Evolutionary conservation across 1,139 yeast genomes (phyloP).

Genomic region (Yamadazyma taylorii): DNA sequence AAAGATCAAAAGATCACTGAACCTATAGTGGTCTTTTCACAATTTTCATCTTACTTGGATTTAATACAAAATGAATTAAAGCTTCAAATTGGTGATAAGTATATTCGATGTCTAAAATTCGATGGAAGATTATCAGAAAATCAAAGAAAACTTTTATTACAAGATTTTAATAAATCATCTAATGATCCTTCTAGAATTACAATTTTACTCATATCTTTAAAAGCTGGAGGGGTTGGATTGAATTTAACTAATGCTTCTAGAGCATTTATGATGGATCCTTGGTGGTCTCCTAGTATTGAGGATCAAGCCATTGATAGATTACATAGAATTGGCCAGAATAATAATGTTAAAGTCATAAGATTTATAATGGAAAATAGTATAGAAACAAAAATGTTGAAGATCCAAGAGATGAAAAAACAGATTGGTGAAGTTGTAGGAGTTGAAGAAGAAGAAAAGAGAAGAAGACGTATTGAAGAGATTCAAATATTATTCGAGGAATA

Average conservation of each 20-base stretch:
- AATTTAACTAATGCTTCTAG: slow-evolving; percentile 83
- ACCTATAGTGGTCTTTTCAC: slow-evolving; percentile 87
- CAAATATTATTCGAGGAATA: slow-evolving; percentile 67
- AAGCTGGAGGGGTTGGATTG: slow-evolving; percentile 96
- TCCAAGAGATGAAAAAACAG: slow-evolving; percentile 83
- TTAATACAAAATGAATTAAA: slow-evolving; percentile 64
- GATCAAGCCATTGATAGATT: slow-evolving; percentile 94
- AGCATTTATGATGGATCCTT: slow-evolving; percentile 95
- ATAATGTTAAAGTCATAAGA: slow-evolving; percentile 70
- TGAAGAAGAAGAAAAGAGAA: slow-evolving; percentile 73
- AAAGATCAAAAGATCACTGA: slow-evolving; percentile 59
- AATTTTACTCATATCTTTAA: slow-evolving; percentile 70
- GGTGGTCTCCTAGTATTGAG: slow-evolving; percentile 97
- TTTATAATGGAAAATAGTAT: slow-evolving; percentile 82
- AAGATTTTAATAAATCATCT: slow-evolving; percentile 45
- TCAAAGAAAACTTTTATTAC: slow-evolving; percentile 63
- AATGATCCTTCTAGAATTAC: slow-evolving; percentile 32
- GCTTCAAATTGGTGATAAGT: slow-evolving; percentile 28
- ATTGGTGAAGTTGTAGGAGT: slow-evolving; percentile 84
- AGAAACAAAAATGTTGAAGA: slow-evolving; percentile 86
- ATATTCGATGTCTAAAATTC: slow-evolving; percentile 51
- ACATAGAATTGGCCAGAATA: slow-evolving; percentile 86
- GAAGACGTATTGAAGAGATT: slow-evolving; percentile 77
- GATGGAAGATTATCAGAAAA: slow-evolving; percentile 78
- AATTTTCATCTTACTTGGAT: slow-evolving; percentile 82